These are phyloP conservation scores for Arthrobotrys pseudoclavata DNA, from an alignment of 2,329 filamentous ascomycete species.

Conservation along the genomic window DNA sequence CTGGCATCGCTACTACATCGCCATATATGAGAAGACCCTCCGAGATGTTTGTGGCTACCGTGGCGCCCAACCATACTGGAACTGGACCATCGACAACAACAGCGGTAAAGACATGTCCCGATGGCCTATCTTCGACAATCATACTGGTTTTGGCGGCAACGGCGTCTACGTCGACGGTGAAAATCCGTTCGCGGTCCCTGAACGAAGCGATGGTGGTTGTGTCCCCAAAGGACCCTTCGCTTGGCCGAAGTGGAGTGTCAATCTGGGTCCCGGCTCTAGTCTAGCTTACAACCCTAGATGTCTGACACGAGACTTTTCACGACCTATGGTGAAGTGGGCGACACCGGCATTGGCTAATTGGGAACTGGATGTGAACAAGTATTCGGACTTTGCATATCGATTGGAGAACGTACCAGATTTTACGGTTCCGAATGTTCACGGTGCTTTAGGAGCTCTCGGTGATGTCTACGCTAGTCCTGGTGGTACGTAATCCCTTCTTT, in stretches of 20 bases:
- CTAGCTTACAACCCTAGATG: slow-evolving; percentile 61
- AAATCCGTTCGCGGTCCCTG: slow-evolving; percentile 63
- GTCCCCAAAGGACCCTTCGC: slow-evolving; percentile 64
- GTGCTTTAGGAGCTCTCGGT: slow-evolving; percentile 64
- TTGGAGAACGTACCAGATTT: slow-evolving; percentile 64
- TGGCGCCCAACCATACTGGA: slow-evolving; percentile 67
- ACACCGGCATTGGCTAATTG: slow-evolving; percentile 63
- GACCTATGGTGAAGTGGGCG: slow-evolving; percentile 56
- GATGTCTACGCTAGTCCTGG: slow-evolving; percentile 65
- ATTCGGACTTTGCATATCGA: slow-evolving; percentile 63
- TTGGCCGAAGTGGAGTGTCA: slow-evolving; percentile 61
- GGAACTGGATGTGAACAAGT: slow-evolving; percentile 63
- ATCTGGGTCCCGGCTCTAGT: slow-evolving; percentile 59
- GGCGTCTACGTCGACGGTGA: slow-evolving; percentile 64
- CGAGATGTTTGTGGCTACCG: slow-evolving; percentile 68
- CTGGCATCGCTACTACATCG: slow-evolving; percentile 68
- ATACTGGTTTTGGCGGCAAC: slow-evolving; percentile 65
- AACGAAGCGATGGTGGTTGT: slow-evolving; percentile 65
- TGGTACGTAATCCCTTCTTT: slow-evolving; percentile 56
- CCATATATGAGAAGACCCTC: slow-evolving; percentile 68
- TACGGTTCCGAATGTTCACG: slow-evolving; percentile 64
- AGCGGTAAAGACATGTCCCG: slow-evolving; percentile 58
- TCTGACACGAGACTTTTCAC: slow-evolving; percentile 65
- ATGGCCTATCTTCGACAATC: slow-evolving; percentile 61
- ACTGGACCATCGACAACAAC: slow-evolving; percentile 65